phyloP scores from a whole-genome alignment of 176 grass and related monocot genomes.

The Rhynchospora breviuscula region DNA sequence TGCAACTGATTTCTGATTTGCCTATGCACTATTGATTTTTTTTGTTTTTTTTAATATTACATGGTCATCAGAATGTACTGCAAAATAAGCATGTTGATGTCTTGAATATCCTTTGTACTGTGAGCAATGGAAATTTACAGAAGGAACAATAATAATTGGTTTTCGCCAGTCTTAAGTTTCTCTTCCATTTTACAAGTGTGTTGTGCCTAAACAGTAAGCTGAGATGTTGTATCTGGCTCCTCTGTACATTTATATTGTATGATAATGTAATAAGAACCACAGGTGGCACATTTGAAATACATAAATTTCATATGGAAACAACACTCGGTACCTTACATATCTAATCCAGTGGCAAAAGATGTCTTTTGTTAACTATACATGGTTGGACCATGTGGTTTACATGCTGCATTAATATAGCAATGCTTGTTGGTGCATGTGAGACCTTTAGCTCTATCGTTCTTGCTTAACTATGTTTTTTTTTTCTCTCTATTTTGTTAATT shows the following conservation, averaged over 20 bases:
- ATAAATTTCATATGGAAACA: background rate
- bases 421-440: background rate
- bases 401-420: background rate
- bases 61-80: background rate
- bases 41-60: background rate
- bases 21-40: background rate
- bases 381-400: background rate
- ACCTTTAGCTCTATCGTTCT: background rate
- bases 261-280: background rate
- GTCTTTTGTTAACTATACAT: background rate
- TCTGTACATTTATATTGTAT: background rate
- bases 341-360: background rate
- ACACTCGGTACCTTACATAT: background rate
- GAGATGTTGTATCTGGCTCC: background rate
- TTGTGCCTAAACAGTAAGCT: background rate
- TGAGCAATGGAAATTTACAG: background rate
- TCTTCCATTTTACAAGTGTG: background rate
- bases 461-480: background rate
- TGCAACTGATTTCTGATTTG: slow-evolving; percentile 58
- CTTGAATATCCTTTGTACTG: slow-evolving; percentile 2
- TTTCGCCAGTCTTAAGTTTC: background rate
- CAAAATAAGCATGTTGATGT: background rate
- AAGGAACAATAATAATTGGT: background rate
- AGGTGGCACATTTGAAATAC: background rate
- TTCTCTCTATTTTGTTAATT: background rate